Conservation (phyloP, 345 rosid genomes). For the Chamaenerion angustifolium region DNA sequence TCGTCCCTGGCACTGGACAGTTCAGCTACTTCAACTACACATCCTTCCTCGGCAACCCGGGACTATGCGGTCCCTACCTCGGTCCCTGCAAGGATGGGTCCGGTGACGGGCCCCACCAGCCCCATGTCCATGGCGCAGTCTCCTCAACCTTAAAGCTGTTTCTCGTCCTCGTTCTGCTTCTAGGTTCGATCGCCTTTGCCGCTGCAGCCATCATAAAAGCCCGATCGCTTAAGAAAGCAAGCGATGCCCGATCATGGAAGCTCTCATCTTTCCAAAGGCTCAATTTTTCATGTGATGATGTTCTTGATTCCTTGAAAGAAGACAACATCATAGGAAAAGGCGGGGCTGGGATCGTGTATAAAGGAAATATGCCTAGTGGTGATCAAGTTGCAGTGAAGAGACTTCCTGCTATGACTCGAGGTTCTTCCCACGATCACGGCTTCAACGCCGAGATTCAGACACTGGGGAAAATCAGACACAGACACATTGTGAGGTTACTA, state of each 20-base stretch:
- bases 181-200: constrained; percentile 32
- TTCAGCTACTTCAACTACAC: constrained; percentile 44
- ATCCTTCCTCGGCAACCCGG: constrained; percentile 36
- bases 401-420: constrained; percentile 27
- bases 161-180: constrained; percentile 31
- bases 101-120: constrained; percentile 18
- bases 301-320: constrained; percentile 35
- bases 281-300: constrained; percentile 32
- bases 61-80: constrained; percentile 39
- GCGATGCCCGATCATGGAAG: constrained; percentile 36
- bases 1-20: constrained; percentile 40
- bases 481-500: constrained; percentile 35
- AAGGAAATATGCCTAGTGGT: constrained; percentile 27
- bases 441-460: constrained; percentile 47
- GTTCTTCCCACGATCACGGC: constrained; percentile 43
- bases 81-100: constrained; percentile 32
- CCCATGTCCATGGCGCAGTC: constrained; percentile 24
- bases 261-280: constrained; percentile 41
- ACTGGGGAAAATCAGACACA: constrained; percentile 34
- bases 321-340: constrained; percentile 49
- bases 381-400: constrained; percentile 37
- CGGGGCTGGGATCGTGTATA: constrained; percentile 41
- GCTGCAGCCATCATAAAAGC: constrained; percentile 34
- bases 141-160: constrained; percentile 36
- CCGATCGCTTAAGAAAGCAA: constrained; percentile 30